Evolutionary conservation across 306 rosid species (phyloP).

Genomic region (Fragaria vesca): DNA sequence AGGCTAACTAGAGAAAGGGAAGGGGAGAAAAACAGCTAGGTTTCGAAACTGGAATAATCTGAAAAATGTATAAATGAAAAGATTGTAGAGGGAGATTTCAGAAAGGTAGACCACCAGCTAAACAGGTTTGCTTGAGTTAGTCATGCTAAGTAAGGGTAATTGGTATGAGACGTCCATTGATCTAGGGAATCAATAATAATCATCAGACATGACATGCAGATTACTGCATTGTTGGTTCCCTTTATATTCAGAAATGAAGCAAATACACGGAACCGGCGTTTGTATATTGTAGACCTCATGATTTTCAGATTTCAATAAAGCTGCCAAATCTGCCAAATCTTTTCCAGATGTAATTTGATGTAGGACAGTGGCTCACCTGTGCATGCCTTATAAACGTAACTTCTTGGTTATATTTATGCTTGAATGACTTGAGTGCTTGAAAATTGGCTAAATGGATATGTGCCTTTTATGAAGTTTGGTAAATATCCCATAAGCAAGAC

Average conservation of each 20-base stretch:
- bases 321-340: not conserved
- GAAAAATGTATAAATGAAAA: not conserved
- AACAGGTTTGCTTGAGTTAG: not conserved
- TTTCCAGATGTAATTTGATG: not conserved
- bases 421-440: not conserved
- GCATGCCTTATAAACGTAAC: not conserved
- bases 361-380: not conserved
- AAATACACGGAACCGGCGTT: not conserved
- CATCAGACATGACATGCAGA: not conserved
- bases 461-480: not conserved
- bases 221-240: not conserved
- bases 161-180: not conserved
- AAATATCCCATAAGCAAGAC: not conserved
- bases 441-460: not conserved
- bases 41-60: not conserved
- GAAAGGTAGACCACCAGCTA: not conserved
- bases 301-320: not conserved
- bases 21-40: not conserved
- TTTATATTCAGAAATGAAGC: not conserved
- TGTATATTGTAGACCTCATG: not conserved
- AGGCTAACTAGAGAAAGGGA: not conserved
- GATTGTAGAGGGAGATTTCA: not conserved
- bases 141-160: not conserved
- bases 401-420: not conserved
- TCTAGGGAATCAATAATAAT: not conserved